Percentiles rank a stretch among this genome's conserved stretches.
Conservation (phyloP, 169 alveolate species). For the Amoebophrya sp. region DNA sequence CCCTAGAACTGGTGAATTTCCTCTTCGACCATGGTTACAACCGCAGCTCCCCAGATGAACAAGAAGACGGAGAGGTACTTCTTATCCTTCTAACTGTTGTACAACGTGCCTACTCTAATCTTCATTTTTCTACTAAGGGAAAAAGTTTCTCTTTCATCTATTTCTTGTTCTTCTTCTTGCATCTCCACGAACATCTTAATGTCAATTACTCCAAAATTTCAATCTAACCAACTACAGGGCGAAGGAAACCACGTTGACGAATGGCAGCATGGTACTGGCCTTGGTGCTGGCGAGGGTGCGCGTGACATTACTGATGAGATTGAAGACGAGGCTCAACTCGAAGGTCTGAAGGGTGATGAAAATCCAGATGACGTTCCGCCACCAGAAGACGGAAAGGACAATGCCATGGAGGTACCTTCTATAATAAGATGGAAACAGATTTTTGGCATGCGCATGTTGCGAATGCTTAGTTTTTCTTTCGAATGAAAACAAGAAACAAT, state of each 20-base stretch:
- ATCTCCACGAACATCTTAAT: too few relatives aligned
- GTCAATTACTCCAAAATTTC: too few relatives aligned
- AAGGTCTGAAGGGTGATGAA: neutral
- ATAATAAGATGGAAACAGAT: neutral
- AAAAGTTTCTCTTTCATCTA: neutral
- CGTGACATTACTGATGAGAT: neutral
- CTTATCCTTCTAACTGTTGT: too few relatives aligned
- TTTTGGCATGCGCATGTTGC: neutral
- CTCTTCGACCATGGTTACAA: neutral
- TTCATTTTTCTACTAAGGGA: too few relatives aligned
- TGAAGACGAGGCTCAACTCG: neutral
- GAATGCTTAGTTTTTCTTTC: neutral
- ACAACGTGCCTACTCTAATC: too few relatives aligned
- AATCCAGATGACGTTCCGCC: neutral
- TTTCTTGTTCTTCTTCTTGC: too few relatives aligned
- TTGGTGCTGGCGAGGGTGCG: slow-evolving; percentile 6
- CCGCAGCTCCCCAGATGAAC: neutral
- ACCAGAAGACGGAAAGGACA: slow-evolving; percentile 2
- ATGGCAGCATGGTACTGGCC: slow-evolving; percentile 1
- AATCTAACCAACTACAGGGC: too few relatives aligned
- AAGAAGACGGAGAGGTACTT: neutral
- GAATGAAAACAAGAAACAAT: neutral
- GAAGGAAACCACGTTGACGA: slow-evolving; percentile 10
- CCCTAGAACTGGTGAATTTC: neutral
- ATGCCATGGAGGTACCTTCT: neutral